Conservation (phyloP, 371 early-diverging fungal genomes). For the Rhizomucor pusillus region DNA sequence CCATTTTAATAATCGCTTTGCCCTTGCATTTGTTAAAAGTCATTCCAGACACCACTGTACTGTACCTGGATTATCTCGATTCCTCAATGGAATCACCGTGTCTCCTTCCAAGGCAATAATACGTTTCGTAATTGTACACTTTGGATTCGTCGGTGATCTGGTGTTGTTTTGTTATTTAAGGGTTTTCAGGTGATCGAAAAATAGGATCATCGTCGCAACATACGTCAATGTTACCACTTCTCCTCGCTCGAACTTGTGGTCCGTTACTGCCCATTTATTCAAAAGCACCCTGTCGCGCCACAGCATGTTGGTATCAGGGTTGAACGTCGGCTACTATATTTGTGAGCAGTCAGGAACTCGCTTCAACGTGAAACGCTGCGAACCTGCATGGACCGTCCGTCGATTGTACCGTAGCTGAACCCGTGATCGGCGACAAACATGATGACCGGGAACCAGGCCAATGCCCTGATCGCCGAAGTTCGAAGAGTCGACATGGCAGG, state of each 20-base stretch:
- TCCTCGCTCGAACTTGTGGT: constrained; percentile 61
- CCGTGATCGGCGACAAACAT: constrained; percentile 61
- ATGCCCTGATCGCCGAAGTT: constrained; percentile 24
- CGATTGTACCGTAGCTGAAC: constrained; percentile 56
- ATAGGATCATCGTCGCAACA: not conserved
- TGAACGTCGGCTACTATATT: constrained; percentile 70
- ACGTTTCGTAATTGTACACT: constrained; percentile 74
- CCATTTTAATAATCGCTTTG: not conserved
- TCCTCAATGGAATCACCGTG: constrained; percentile 60
- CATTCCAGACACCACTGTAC: not conserved
- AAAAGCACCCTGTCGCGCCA: constrained; percentile 75
- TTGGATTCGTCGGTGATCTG: constrained; percentile 74
- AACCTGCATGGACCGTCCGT: constrained; percentile 77
- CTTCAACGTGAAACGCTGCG: constrained; percentile 3
- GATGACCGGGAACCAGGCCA: constrained; percentile 61
- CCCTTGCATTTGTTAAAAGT: not conserved
- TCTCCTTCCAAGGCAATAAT: constrained; percentile 88
- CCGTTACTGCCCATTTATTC: constrained; percentile 60
- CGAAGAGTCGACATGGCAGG: constrained; percentile 22
- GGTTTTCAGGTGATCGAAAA: no score
- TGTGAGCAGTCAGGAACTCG: not conserved
- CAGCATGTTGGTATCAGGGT: constrained; percentile 79
- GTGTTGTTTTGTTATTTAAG: not conserved
- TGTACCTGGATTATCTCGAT: constrained; percentile 19
- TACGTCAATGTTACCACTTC: constrained; percentile 84